Evolutionary conservation across 2,329 filamentous ascomycete genomes (phyloP), one percentile per base, ranked within the genome.

Genomic region (Cadophora sp.): DNA sequence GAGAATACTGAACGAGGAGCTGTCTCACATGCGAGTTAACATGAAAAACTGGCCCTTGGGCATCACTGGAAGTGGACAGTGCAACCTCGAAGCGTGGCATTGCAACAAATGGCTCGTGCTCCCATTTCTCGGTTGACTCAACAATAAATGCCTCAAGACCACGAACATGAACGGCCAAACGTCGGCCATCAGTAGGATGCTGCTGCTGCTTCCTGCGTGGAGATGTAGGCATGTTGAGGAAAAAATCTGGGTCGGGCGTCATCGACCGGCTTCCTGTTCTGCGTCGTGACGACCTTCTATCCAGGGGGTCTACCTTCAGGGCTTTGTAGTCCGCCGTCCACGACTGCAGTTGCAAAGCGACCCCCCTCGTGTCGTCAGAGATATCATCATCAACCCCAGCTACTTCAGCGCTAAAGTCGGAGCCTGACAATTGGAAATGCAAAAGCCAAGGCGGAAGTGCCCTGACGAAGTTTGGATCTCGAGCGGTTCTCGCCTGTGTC

Each of bases 131-230:
- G 2, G 91, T 86, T 0, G 91, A 91, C 77, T 99, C 96, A 58
- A 98, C 90, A 59, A 98, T 91, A 73, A 96, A 95, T 0, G 91
- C 93, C 78, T 98, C 96, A 4, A 99, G 83, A 0, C 93, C 93
- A 68, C 92, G 89, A 45, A 92, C 87, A 76, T 97, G 92, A 30
- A 98, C 80, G 3, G 92, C 89, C 33, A 99, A 81, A 39, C 93
- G 89, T 67, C 96, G 87, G 1, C 94, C 94, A 79, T 99, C 95
- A 3, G 88, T 88, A 30, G 79, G 80, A 70, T 78, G 70, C 30
- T 83, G 62, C 20, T 71, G 69, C 78, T 84, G 83, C 70, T 86
- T 88, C 76, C 85, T 85, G 9, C 82, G 79, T 14, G 81, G 83
- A 24, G 84, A 73, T 75, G 81, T 59, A 82, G 87, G 78, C 79